A percentile compares a stretch with the other conserved stretches of the same genome.
phyloP scores from a whole-genome alignment of 2,329 filamentous ascomycete species.

The Fusarium metavorans region DNA sequence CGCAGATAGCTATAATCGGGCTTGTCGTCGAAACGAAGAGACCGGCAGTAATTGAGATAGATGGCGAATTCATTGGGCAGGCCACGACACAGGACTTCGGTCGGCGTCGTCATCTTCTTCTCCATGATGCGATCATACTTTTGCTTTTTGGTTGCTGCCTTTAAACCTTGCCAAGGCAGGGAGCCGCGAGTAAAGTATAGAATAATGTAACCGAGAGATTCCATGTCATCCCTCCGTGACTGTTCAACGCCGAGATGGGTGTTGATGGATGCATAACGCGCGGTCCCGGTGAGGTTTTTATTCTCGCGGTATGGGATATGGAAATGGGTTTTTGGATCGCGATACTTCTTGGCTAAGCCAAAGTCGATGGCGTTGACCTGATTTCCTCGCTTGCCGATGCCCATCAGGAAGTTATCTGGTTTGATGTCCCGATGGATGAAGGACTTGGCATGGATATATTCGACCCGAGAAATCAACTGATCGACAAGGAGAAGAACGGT shows the following conservation, averaged over 20 bases:
- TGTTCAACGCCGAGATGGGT: conserved; percentile 9
- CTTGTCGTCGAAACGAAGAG: conserved; percentile 99
- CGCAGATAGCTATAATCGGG: conserved; percentile 99
- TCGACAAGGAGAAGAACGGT: conserved; percentile 96
- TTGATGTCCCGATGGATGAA: conserved; percentile 1
- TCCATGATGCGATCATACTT: conserved; percentile 9
- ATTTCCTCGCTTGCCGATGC: conserved; percentile 98
- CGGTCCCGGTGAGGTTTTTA: conserved; percentile 82
- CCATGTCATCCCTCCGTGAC: conserved; percentile 6
- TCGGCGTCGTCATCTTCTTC: conserved; percentile 6
- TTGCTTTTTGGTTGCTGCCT: conserved; percentile 48
- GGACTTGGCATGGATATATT: conserved; percentile 88
- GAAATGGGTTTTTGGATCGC: conserved; percentile 98
- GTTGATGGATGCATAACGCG: conserved; percentile 10
- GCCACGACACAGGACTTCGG: neutral
- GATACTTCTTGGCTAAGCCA: conserved; percentile 98
- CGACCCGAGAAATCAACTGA: conserved; percentile 98
- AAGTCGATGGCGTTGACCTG: conserved; percentile 99
- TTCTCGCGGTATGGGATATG: conserved; percentile 14
- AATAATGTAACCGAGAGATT: conserved; percentile 1
- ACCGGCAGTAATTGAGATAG: conserved; percentile 99
- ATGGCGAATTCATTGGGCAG: conserved; percentile 70
- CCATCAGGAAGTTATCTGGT: conserved; percentile 63
- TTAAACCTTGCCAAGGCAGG: conserved; percentile 14
- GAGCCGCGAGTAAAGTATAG: conserved; percentile 7